Conservation (phyloP, 2,329 filamentous ascomycete species). For the Arachnopeziza araneosa region DNA sequence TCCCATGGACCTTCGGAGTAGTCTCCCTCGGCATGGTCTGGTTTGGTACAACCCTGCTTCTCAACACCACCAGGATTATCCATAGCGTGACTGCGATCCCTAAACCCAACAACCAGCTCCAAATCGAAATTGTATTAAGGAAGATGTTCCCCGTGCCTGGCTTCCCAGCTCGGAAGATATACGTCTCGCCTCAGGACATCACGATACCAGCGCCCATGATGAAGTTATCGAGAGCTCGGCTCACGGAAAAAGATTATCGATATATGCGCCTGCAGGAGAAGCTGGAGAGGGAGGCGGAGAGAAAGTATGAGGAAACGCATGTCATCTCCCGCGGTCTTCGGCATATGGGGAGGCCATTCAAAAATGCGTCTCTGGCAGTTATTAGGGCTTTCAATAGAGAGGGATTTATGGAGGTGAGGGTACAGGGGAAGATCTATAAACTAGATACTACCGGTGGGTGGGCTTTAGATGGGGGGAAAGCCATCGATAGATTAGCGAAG, state of each 20-base stretch:
- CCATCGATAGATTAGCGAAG: slow-evolving; percentile 49
- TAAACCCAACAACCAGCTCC: slow-evolving; percentile 29
- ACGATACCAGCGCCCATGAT: slow-evolving; percentile 19
- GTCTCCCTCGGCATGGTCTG: slow-evolving; percentile 54
- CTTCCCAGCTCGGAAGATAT: slow-evolving; percentile 21
- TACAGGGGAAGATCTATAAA: slow-evolving; percentile 48
- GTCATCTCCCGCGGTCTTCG: slow-evolving; percentile 54
- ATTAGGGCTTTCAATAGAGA: slow-evolving; percentile 49
- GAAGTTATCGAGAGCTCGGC: not conserved
- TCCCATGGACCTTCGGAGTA: slow-evolving; percentile 50
- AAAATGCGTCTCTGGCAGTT: slow-evolving; percentile 36
- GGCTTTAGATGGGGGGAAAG: slow-evolving; percentile 52
- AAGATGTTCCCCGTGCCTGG: slow-evolving; percentile 29
- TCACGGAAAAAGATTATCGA: slow-evolving; percentile 21
- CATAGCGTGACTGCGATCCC: slow-evolving; percentile 32
- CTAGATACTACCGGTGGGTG: slow-evolving; percentile 53
- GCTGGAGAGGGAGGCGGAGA: slow-evolving; percentile 24
- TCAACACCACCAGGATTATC: slow-evolving; percentile 53
- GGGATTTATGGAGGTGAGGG: slow-evolving; percentile 47
- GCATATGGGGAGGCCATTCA: slow-evolving; percentile 35
- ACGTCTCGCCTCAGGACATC: slow-evolving; percentile 19
- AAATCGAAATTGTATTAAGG: slow-evolving; percentile 44
- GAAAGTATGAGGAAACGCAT: slow-evolving; percentile 48
- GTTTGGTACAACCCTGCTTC: slow-evolving; percentile 54
- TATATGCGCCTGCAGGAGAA: slow-evolving; percentile 34